A percentile compares a stretch with the other conserved stretches of the same genome.
Conservation (phyloP, 306 rosid species). For the Cercis canadensis region DNA sequence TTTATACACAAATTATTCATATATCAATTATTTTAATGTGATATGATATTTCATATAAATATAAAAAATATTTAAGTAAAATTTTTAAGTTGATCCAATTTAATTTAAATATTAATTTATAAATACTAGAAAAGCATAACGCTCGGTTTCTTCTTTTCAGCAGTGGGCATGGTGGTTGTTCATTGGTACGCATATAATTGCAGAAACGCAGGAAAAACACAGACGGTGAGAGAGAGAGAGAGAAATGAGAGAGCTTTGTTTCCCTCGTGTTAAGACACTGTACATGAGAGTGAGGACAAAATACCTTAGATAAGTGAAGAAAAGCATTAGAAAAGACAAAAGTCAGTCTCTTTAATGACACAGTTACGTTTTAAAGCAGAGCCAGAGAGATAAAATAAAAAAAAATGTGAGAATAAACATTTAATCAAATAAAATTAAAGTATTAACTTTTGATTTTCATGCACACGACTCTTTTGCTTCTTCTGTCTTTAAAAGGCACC, state of each 20-base stretch:
- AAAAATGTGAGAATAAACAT: neutral
- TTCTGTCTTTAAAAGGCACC: constrained; percentile 38
- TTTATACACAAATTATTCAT: too few species aligned
- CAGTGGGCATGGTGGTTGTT: neutral
- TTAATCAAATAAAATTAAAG: neutral
- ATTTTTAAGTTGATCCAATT: too few species aligned
- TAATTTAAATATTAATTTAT: too few species aligned
- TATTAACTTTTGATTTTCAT: constrained; percentile 36
- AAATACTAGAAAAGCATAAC: too few species aligned
- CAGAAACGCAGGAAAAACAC: too few species aligned
- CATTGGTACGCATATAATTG: too few species aligned
- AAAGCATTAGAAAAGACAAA: constrained; percentile 38
- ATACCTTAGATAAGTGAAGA: constrained; percentile 23
- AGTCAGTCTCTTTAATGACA: constrained; percentile 14
- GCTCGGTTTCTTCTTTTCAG: too few species aligned
- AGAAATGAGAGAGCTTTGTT: too few species aligned
- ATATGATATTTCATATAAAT: too few species aligned
- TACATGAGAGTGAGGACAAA: constrained; percentile 15
- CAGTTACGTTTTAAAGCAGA: constrained; percentile 2
- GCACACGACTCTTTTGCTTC: constrained; percentile 43
- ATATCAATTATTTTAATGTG: too few species aligned
- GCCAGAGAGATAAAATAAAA: constrained; percentile 6
- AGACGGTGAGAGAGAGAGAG: too few species aligned
- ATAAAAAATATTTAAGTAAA: too few species aligned
- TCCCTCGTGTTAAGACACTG: neutral